These are phyloP conservation scores for Volvox africanus DNA, from an alignment of 139 green algal species.

Conservation along the genomic window DNA sequence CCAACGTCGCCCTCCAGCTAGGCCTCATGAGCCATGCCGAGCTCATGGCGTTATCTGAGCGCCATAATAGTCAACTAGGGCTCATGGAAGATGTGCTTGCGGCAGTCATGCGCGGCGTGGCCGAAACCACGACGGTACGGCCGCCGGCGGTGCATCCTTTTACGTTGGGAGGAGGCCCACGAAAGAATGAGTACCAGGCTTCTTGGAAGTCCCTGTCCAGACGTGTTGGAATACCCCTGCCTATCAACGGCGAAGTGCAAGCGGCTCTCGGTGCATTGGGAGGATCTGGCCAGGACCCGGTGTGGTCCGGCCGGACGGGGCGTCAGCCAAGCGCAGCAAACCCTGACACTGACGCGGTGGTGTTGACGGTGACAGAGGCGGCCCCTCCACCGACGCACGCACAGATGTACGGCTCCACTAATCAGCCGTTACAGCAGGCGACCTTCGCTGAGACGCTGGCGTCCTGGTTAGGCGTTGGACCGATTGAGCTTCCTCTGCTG, in stretches of 20 bases:
- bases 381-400: background rate
- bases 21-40: background rate
- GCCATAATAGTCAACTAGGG: slow-evolving; percentile 17
- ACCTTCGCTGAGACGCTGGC: slow-evolving; percentile 12
- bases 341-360: background rate
- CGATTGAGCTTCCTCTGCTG: slow-evolving; percentile 36
- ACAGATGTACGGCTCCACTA: slow-evolving; percentile 22
- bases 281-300: background rate
- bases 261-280: background rate
- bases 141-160: slow-evolving; percentile 21
- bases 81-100: slow-evolving; percentile 23
- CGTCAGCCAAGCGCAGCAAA: background rate
- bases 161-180: background rate
- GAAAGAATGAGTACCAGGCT: slow-evolving; percentile 37
- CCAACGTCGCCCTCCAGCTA: background rate
- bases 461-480: background rate
- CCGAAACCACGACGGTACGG: slow-evolving; percentile 1
- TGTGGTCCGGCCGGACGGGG: background rate
- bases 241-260: background rate
- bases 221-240: background rate
- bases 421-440: background rate
- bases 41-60: background rate
- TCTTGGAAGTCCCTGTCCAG: slow-evolving; percentile 35
- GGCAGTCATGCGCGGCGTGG: slow-evolving; percentile 1
- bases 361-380: too few species aligned